phyloP scores from a whole-genome alignment of 495 filamentous ascomycete species.

The Hyaloscypha hepaticicola region DNA sequence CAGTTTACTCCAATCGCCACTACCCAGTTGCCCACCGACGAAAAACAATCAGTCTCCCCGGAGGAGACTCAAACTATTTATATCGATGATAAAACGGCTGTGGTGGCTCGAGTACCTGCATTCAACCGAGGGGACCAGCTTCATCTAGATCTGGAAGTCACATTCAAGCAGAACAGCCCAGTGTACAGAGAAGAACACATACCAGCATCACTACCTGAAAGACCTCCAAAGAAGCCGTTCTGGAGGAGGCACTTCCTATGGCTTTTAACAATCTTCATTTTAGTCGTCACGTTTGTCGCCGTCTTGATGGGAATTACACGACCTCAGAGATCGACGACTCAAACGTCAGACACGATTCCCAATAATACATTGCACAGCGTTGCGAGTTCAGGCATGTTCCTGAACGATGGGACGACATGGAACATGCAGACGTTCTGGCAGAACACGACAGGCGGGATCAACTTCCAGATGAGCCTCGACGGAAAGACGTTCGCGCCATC shows the following conservation, averaged over 20 bases:
- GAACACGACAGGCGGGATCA: conserved; percentile 17
- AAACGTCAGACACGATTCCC: neutral
- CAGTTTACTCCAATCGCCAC: too few relatives aligned
- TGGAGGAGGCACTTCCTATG: conserved; percentile 1
- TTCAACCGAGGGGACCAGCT: too few relatives aligned
- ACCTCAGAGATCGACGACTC: neutral
- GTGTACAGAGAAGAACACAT: too few relatives aligned
- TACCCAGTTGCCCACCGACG: too few relatives aligned
- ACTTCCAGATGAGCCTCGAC: conserved; percentile 13
- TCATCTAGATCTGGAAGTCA: too few relatives aligned
- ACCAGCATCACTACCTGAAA: neutral
- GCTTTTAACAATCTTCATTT: neutral
- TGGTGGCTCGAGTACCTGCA: too few relatives aligned
- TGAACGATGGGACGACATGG: conserved; percentile 15
- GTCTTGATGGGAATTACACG: neutral
- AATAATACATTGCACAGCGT: conserved; percentile 16
- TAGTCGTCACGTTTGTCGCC: neutral
- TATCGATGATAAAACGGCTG: too few relatives aligned
- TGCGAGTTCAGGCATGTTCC: conserved; percentile 21
- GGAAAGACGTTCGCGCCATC: conserved; percentile 6
- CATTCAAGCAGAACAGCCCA: too few relatives aligned
- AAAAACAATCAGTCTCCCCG: too few relatives aligned
- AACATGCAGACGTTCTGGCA: conserved; percentile 22
- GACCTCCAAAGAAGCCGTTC: neutral
- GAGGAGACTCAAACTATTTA: too few relatives aligned